Evolutionary conservation across 2,329 filamentous ascomycete genomes (phyloP).

Genomic region (Fusarium miscanthi): DNA sequence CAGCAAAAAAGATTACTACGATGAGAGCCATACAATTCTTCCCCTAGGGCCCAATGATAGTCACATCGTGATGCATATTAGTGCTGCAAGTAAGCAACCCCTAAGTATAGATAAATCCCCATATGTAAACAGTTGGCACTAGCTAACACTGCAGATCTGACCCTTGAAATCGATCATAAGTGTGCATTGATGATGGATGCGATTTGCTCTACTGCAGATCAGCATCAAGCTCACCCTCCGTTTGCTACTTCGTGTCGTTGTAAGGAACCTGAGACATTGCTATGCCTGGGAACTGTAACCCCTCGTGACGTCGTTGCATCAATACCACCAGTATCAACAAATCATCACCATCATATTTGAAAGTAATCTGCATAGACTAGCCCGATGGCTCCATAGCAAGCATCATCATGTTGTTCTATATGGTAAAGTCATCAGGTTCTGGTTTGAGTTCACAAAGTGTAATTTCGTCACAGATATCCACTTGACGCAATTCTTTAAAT

Average conservation of each 20-base stretch:
- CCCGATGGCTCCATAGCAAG: not conserved
- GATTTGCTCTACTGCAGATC: slow-evolving; percentile 12
- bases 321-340: slow-evolving; percentile 4
- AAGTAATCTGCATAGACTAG: not conserved
- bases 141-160: slow-evolving; percentile 15
- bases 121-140: slow-evolving; percentile 11
- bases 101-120: not conserved
- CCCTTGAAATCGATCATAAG: slow-evolving; percentile 12
- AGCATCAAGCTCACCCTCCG: slow-evolving; percentile 12
- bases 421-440: not conserved
- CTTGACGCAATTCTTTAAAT: slow-evolving; percentile 27
- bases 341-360: not conserved
- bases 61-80: not conserved
- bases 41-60: not conserved
- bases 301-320: slow-evolving; percentile 23
- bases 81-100: not conserved
- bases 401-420: not conserved
- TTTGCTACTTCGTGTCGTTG: not conserved
- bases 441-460: not conserved
- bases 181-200: slow-evolving; percentile 30
- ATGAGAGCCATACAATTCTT: not conserved
- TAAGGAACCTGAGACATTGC: slow-evolving; percentile 1
- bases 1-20: not conserved
- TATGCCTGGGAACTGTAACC: not conserved
- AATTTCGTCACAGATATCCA: slow-evolving; percentile 7